Percentiles rank a stretch among this genome's conserved stretches.
phyloP scores from a whole-genome alignment of 176 grass and related monocot species.

The Bolboschoenus planiculmis region DNA sequence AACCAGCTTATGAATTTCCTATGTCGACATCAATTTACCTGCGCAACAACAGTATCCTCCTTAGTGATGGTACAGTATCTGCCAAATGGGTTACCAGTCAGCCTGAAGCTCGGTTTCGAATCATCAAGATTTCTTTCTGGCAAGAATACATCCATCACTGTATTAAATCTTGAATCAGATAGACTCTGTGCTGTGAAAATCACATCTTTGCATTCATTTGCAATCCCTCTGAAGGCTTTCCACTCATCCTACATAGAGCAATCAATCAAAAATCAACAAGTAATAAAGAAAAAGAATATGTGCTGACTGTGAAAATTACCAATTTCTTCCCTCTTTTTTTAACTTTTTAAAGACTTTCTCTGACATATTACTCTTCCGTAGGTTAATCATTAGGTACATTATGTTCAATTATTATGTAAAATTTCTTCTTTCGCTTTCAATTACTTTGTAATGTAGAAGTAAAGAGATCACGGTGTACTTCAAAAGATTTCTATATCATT shows the following conservation, averaged over 20 bases:
- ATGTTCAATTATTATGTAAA: not conserved
- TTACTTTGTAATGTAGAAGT: too few relatives aligned
- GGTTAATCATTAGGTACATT: not conserved
- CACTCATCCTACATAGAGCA: constrained; percentile 49
- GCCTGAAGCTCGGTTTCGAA: constrained; percentile 46
- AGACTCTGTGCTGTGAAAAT: constrained; percentile 47
- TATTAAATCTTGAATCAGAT: constrained; percentile 36
- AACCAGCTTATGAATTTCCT: constrained; percentile 3
- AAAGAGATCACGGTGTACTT: not conserved
- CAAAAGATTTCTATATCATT: not conserved
- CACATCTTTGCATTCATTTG: constrained; percentile 39
- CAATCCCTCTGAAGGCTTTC: constrained; percentile 58
- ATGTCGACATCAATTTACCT: constrained; percentile 37
- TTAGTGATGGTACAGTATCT: constrained; percentile 80
- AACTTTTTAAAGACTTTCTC: too few relatives aligned
- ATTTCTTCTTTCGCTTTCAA: too few relatives aligned
- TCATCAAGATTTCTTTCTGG: constrained; percentile 31
- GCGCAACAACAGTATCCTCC: constrained; percentile 59
- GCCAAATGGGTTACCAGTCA: constrained; percentile 59
- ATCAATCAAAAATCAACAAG: not conserved
- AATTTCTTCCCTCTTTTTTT: too few relatives aligned
- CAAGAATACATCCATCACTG: constrained; percentile 58
- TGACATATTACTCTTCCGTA: too few relatives aligned
- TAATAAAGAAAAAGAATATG: not conserved
- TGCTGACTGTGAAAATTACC: not conserved